phyloP scores from a whole-genome alignment of 2,329 filamentous ascomycete species.

The Aspergillus floridensis region DNA sequence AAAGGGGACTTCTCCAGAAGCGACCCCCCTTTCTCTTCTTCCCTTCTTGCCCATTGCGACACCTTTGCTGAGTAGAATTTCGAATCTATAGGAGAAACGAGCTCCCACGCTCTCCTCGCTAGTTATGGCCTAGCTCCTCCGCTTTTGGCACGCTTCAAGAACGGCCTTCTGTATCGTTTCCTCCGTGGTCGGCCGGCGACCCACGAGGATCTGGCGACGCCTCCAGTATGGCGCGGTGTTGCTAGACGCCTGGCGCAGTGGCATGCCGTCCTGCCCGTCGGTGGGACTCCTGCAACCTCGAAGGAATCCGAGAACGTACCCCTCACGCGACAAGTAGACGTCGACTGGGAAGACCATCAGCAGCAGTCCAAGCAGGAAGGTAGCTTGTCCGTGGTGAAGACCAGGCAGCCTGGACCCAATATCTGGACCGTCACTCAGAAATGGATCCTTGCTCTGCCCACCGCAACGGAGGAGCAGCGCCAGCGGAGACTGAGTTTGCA shows the following conservation, averaged over 20 bases:
- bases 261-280: conserved; percentile 71
- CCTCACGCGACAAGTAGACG: conserved; percentile 23
- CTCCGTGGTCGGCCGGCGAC: conserved; percentile 77
- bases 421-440: conserved; percentile 95
- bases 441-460: conserved; percentile 86
- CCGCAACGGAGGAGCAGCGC: conserved; percentile 65
- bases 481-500: conserved; percentile 68
- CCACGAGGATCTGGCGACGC: conserved; percentile 73
- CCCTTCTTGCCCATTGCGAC: conserved; percentile 32
- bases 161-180: conserved; percentile 93
- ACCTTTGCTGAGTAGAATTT: conserved; percentile 32
- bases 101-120: conserved; percentile 80
- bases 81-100: conserved; percentile 54
- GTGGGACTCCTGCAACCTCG: conserved; percentile 39
- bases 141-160: conserved; percentile 87
- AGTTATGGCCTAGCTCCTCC: conserved; percentile 78
- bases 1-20: not conserved
- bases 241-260: conserved; percentile 84
- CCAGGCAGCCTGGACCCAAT: conserved; percentile 74
- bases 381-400: conserved; percentile 46
- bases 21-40: conserved; percentile 4
- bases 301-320: conserved; percentile 18
- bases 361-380: conserved; percentile 12
- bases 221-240: conserved; percentile 76
- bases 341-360: conserved; percentile 13